Percentiles rank a stretch among this genome's conserved stretches.
These are phyloP conservation scores for Steccherinum ochraceum DNA, from an alignment of 768 basidiomycete genomes.

Conservation along the genomic window DNA sequence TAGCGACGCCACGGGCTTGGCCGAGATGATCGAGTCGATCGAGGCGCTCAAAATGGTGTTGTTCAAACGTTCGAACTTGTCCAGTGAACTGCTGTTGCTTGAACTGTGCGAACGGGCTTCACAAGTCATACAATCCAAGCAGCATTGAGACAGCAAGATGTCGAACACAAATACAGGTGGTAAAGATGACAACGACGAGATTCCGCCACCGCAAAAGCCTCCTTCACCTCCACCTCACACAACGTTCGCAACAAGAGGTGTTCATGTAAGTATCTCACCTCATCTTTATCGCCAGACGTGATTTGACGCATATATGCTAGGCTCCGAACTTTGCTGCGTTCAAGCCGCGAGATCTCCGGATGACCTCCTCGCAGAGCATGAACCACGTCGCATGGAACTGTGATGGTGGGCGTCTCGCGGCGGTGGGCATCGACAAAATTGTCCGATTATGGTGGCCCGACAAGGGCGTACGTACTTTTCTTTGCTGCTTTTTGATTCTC, in stretches of 20 bases:
- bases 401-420: slow-evolving; percentile 74
- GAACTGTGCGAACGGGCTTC: too few relatives aligned
- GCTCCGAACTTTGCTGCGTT: slow-evolving; percentile 76
- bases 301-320: slow-evolving; percentile 28
- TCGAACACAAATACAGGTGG: slow-evolving; percentile 18
- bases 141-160: slow-evolving; percentile 13
- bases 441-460: slow-evolving; percentile 75
- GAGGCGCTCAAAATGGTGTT: too few relatives aligned
- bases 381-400: slow-evolving; percentile 81
- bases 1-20: too few relatives aligned
- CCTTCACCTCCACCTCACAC: slow-evolving; percentile 71
- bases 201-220: slow-evolving; percentile 34
- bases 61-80: too few relatives aligned
- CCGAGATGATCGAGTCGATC: too few relatives aligned
- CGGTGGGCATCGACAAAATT: slow-evolving; percentile 77
- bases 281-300: not conserved
- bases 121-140: too few relatives aligned
- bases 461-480: slow-evolving; percentile 50
- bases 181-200: slow-evolving; percentile 42
- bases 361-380: slow-evolving; percentile 57
- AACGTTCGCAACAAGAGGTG: slow-evolving; percentile 60
- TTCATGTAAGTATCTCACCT: slow-evolving; percentile 54
- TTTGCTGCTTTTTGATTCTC: not conserved
- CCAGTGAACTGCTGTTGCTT: too few relatives aligned
- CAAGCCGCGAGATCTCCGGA: slow-evolving; percentile 68